Conservation (phyloP, 1,284 basidiomycete species). For the Vanrija humicola region DNA sequence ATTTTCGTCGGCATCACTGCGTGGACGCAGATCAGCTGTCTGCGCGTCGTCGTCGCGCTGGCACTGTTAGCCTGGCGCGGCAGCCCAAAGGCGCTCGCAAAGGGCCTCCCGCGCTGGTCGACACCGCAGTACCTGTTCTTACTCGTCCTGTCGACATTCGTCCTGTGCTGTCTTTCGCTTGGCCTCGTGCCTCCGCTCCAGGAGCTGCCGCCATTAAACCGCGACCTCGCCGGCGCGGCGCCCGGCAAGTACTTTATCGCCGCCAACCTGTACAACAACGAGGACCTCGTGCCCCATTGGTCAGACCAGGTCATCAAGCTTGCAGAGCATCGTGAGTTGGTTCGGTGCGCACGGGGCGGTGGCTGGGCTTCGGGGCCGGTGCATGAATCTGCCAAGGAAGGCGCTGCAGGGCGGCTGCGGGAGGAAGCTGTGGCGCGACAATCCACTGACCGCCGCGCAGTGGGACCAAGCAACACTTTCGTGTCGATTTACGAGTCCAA, state of each 20-base stretch:
- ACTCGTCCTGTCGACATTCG: slow-evolving; percentile 7
- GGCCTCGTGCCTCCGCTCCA: slow-evolving; percentile 16
- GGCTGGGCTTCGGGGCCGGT: too few relatives aligned
- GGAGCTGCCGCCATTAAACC: slow-evolving; percentile 10
- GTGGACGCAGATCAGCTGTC: slow-evolving; percentile 22
- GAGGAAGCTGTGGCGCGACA: too few relatives aligned
- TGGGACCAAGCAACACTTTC: slow-evolving; percentile 56
- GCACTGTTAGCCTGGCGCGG: neutral
- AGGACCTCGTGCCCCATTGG: slow-evolving; percentile 25
- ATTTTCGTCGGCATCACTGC: slow-evolving; percentile 10
- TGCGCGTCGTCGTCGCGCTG: slow-evolving; percentile 4
- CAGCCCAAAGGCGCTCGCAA: neutral
- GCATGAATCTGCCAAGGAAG: too few relatives aligned
- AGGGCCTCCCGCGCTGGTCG: neutral
- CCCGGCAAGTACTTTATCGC: slow-evolving; percentile 29
- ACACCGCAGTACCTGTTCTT: slow-evolving; percentile 4
- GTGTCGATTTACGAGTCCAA: slow-evolving; percentile 60
- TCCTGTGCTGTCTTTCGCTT: slow-evolving; percentile 17
- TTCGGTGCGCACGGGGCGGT: too few relatives aligned
- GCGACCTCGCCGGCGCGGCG: neutral
- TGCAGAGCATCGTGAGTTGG: slow-evolving; percentile 24
- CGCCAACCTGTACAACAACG: slow-evolving; percentile 35
- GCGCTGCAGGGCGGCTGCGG: too few relatives aligned
- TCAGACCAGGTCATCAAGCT: slow-evolving; percentile 19
- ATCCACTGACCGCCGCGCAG: slow-evolving; percentile 26